Evolutionary conservation across 1,284 basidiomycete species (phyloP).

Genomic region (Chalciporus sp.): DNA sequence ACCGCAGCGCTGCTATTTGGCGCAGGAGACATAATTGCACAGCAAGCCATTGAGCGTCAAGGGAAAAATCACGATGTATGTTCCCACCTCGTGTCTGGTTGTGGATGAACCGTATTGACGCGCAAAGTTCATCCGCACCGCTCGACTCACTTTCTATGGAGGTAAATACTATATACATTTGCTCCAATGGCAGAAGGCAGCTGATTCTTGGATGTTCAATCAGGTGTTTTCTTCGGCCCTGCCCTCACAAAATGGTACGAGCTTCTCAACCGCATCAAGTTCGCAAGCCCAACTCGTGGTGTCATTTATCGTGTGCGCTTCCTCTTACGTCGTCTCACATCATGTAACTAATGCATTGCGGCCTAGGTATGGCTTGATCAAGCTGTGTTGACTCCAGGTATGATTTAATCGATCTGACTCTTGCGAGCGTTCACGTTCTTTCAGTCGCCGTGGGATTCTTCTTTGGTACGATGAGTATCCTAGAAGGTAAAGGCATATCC

Average conservation of each 20-base stretch:
- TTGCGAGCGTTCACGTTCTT: constrained; percentile 1
- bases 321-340: neutral
- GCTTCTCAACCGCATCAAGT: constrained; percentile 63
- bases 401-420: neutral
- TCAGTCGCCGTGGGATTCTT: constrained; percentile 70
- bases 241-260: constrained; percentile 72
- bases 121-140: constrained; percentile 66
- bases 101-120: neutral
- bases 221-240: constrained; percentile 73
- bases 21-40: constrained; percentile 80
- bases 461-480: constrained; percentile 71
- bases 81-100: constrained; percentile 9
- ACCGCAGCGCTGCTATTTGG: constrained; percentile 75
- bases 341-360: neutral
- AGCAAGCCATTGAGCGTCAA: constrained; percentile 75
- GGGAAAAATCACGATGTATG: constrained; percentile 71
- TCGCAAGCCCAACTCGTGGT: constrained; percentile 56
- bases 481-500: constrained; percentile 66
- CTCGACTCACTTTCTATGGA: constrained; percentile 75
- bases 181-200: constrained; percentile 2
- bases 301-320: constrained; percentile 59
- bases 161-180: constrained; percentile 39
- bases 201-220: constrained; percentile 1
- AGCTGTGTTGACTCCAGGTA: constrained; percentile 67
- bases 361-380: constrained; percentile 75